A percentile compares a stretch with the other conserved stretches of the same genome.
Conservation (phyloP, 768 basidiomycete species). For the Pluteus cervinus region DNA sequence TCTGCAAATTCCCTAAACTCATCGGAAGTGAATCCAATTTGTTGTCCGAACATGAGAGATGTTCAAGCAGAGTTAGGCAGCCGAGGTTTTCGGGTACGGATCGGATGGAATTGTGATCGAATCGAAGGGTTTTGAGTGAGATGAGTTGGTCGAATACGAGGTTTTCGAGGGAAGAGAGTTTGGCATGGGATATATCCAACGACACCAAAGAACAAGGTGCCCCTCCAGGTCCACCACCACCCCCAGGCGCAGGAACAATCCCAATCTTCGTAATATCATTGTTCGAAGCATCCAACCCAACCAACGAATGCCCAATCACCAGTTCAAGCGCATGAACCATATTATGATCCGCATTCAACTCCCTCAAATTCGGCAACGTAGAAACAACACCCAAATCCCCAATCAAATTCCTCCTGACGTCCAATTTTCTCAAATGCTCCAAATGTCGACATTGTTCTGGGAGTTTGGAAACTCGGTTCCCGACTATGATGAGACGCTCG, state of each 20-base stretch:
- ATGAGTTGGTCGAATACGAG: constrained; percentile 65
- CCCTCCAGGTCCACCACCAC: constrained; percentile 13
- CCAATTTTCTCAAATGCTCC: constrained; percentile 58
- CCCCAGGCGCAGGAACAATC: constrained; percentile 44
- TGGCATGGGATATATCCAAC: constrained; percentile 83
- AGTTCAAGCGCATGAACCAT: constrained; percentile 75
- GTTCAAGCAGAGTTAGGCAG: constrained; percentile 61
- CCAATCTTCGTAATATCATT: constrained; percentile 86
- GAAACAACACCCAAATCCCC: constrained; percentile 66
- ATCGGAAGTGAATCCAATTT: constrained; percentile 69
- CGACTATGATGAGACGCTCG: constrained; percentile 74
- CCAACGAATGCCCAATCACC: constrained; percentile 60
- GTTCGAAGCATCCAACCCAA: constrained; percentile 67
- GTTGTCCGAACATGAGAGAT: constrained; percentile 89
- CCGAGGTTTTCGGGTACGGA: constrained; percentile 81
- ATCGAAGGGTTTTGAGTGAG: constrained; percentile 61
- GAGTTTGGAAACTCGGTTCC: constrained; percentile 73
- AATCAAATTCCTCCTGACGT: constrained; percentile 83
- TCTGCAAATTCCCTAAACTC: constrained; percentile 70
- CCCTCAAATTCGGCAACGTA: constrained; percentile 62
- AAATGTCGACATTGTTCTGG: constrained; percentile 57
- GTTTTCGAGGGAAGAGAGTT: constrained; percentile 80
- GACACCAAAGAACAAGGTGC: constrained; percentile 58
- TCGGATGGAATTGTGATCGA: constrained; percentile 86
- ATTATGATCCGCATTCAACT: constrained; percentile 78